Conservation (phyloP, 495 filamentous ascomycete species). For the Tirmania nivea region DNA sequence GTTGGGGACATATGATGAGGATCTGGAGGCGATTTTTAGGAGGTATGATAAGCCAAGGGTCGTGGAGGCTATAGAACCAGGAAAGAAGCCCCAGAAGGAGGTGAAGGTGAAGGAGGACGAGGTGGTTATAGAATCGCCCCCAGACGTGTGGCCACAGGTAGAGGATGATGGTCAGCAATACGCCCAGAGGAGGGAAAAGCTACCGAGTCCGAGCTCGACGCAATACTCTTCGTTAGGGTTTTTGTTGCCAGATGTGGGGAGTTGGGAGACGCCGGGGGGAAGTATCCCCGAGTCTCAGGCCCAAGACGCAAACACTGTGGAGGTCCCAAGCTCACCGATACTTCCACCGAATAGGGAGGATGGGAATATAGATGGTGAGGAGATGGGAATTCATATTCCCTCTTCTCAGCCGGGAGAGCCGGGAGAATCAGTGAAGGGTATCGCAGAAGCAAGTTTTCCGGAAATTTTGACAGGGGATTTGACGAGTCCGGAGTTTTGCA, state of each 20-base stretch:
- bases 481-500: background rate
- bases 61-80: background rate
- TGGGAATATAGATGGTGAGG: background rate
- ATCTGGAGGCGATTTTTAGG: background rate
- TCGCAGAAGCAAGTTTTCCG: background rate
- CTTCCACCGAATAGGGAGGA: background rate
- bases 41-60: background rate
- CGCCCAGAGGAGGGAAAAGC: too few relatives aligned
- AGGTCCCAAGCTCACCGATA: background rate
- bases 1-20: background rate
- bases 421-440: background rate
- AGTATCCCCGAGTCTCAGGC: background rate
- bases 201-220: too few relatives aligned
- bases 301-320: background rate
- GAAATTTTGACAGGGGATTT: background rate
- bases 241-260: background rate
- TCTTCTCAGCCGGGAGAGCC: background rate
- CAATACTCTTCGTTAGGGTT: background rate
- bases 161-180: too few relatives aligned
- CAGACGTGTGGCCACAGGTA: too few relatives aligned
- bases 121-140: background rate
- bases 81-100: background rate
- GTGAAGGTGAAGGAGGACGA: background rate
- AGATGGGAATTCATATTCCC: background rate
- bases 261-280: background rate